Base-by-base conservation (phyloP, 2,329 filamentous ascomycete species). In the Ophiostoma tasmaniense region DNA sequence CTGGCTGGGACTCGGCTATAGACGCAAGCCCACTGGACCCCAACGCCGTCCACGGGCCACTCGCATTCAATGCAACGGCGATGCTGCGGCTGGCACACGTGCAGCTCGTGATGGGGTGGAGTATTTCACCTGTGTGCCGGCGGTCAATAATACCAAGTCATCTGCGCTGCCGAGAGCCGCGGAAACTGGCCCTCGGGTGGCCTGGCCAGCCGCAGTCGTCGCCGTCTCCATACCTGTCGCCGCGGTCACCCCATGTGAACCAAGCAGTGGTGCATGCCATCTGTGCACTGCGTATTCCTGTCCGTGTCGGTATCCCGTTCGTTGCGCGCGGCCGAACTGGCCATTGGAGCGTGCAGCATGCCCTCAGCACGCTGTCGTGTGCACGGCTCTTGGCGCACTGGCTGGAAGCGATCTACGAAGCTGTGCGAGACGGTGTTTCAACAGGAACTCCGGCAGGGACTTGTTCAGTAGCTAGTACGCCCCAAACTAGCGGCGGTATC, bases 331-430 rank as follows among this genome's bases (percentile, higher is more conserved):
- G 55, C 0, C 67, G 55, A 6, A 68, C 67, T 37, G 67, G 67
- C 14, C 67, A 68, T 39, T 68, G 67, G 67, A 68, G 67, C 28
- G 67, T 68, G 28, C 67, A 68, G 39, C 67, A 68, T 22, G 59
- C 67, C 8, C 59, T 68, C 14, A 68, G 67, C 59, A 68, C 55
- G 11, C 45, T 68, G 30, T 37, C 67, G 2, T 68, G 67, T 25
- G 67, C 67, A 7, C 67, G 33, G 22, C 17, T 68, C 8, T 42
- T 68, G 25, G 59, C 55, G 13, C 37, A 37, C 25, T 68, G 67
- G 67, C 59, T 68, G 22, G 59, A 68, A 28, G 17, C 55, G 6
- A 33, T 64, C n/a, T 39, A 62, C 14, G 30, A 42, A 37, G 59
- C 39, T 25, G 67, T 68, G 3, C n/a, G 20, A 50, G 66, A 50